A percentile compares a stretch with the other conserved stretches of the same genome.
phyloP scores from a whole-genome alignment of 495 filamentous ascomycete genomes.

The Xylona heveae region DNA sequence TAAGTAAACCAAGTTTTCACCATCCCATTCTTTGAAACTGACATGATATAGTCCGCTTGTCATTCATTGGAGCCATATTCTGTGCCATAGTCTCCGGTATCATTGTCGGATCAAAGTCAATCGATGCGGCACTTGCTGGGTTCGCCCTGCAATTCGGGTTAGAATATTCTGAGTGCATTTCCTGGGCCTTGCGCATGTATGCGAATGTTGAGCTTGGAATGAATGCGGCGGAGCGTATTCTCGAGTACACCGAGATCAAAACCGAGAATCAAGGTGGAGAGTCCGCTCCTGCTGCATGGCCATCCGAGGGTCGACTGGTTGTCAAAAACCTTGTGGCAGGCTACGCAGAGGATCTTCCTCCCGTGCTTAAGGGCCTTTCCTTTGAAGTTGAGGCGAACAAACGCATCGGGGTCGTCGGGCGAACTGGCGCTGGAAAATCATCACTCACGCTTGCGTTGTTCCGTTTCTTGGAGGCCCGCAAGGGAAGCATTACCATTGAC shows the following conservation, averaged over 20 bases:
- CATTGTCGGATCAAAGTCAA: constrained; percentile 36
- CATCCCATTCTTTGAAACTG: no score
- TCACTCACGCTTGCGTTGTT: constrained; percentile 66
- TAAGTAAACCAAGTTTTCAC: no score
- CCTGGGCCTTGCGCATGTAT: constrained; percentile 38
- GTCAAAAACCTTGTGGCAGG: constrained; percentile 49
- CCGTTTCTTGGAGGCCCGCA: constrained; percentile 57
- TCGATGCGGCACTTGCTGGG: constrained; percentile 57
- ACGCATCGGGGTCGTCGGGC: constrained; percentile 62
- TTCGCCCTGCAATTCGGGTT: constrained; percentile 47
- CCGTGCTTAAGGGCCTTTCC: constrained; percentile 51
- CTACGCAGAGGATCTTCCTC: constrained; percentile 56
- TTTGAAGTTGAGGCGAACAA: constrained; percentile 54
- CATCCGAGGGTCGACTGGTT: constrained; percentile 51
- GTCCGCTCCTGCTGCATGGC: constrained; percentile 58
- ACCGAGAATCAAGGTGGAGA: constrained; percentile 41
- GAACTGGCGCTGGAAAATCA: constrained; percentile 76
- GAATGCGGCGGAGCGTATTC: constrained; percentile 65
- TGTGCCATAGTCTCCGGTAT: constrained; percentile 38
- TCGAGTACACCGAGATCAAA: constrained; percentile 55
- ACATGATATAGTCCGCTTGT: constrained; percentile 51
- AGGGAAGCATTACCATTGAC: constrained; percentile 52
- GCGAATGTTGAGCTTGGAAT: constrained; percentile 55
- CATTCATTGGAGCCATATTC: constrained; percentile 48
- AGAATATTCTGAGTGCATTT: constrained; percentile 28